Percentiles rank a stretch among this genome's conserved stretches.
These are phyloP conservation scores for Sarocladium oryzae DNA, from an alignment of 2,329 filamentous ascomycete species.

Conservation along the genomic window DNA sequence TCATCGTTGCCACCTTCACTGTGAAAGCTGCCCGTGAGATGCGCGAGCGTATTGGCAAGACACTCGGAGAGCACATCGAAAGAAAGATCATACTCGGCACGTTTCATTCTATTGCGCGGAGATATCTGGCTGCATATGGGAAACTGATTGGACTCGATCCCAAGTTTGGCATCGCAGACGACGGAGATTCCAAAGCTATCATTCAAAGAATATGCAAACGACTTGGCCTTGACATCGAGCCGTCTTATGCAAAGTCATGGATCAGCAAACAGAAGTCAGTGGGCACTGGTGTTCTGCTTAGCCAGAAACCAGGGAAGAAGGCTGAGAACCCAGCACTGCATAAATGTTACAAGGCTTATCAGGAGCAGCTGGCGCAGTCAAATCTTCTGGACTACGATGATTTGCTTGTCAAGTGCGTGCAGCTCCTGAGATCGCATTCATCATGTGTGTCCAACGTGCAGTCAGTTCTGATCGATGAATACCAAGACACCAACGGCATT, in stretches of 20 bases:
- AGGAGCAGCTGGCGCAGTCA: constrained; percentile 64
- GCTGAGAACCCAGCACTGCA: constrained; percentile 54
- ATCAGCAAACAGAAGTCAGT: constrained; percentile 65
- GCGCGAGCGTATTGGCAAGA: constrained; percentile 74
- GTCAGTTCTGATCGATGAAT: constrained; percentile 90
- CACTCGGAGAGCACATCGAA: constrained; percentile 73
- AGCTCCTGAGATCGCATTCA: constrained; percentile 67
- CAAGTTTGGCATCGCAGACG: constrained; percentile 88
- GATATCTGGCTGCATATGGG: constrained; percentile 80
- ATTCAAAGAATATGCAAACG: constrained; percentile 78
- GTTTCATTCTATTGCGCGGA: constrained; percentile 86
- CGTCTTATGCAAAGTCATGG: constrained; percentile 61
- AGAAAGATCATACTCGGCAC: constrained; percentile 80
- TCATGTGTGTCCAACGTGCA: constrained; percentile 84
- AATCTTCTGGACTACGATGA: constrained; percentile 95
- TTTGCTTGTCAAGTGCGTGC: constrained; percentile 73
- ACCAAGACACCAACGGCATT: constrained; percentile 92
- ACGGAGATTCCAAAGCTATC: constrained; percentile 70
- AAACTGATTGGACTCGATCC: constrained; percentile 73
- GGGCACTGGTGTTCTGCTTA: constrained; percentile 40
- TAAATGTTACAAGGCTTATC: constrained; percentile 67
- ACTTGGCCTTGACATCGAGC: constrained; percentile 61
- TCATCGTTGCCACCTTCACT: constrained; percentile 94
- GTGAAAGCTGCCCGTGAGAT: constrained; percentile 93
- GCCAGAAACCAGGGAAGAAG: constrained; percentile 27